Evolutionary conservation across 441 rosid species (phyloP), one percentile per base, ranked within the genome.

Genomic region (Manihot esculenta): DNA sequence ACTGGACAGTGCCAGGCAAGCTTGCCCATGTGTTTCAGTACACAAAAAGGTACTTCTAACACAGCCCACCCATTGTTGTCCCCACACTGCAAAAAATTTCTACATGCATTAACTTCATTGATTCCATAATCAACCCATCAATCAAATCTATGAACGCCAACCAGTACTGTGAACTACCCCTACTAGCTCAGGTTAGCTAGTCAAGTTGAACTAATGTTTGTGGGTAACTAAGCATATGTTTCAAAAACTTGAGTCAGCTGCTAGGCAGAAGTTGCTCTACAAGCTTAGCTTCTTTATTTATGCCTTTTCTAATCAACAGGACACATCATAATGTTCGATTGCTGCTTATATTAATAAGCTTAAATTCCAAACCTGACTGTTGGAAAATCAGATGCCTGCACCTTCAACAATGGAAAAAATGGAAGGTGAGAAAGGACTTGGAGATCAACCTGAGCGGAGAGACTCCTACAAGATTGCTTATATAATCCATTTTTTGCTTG

Each of bases 401-500:
- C 7, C 42, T 50, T 50, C n/a, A 54, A 42, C 69, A 69, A 78
- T 72, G 81, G 71, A 76, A 45, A 75, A 78, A 57, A 84, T 83
- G 82, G 91, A 82, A 73, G 80, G 26, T 18, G 79, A 69, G 58
- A 86, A 84, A 80, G 76, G 70, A 70, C 65, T 69, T 44, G 71
- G 30, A 35, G 81, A 66, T 68, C 80, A 76, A 65, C 73, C 73
- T 5, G 85, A 78, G 79, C 82, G 83, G 66, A 84, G 79, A 81
- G 97, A 90, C 78, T 68, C 86, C 56, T 92, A 65, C 82, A 89
- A 74, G 79, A 72, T 86, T 27, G 97, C 94, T 38, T 94, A 90
- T 69, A 74, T 85, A 72, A 87, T 94, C 77, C 93, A 94, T 78
- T 92, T 90, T 38, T 38, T 38, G 42, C 42, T 38, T 38, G 42